Evolutionary conservation across 192 early-diverging fungal species (phyloP), one percentile per base, ranked within the genome.

Genomic region (Lunasporangiospora selenospora): DNA sequence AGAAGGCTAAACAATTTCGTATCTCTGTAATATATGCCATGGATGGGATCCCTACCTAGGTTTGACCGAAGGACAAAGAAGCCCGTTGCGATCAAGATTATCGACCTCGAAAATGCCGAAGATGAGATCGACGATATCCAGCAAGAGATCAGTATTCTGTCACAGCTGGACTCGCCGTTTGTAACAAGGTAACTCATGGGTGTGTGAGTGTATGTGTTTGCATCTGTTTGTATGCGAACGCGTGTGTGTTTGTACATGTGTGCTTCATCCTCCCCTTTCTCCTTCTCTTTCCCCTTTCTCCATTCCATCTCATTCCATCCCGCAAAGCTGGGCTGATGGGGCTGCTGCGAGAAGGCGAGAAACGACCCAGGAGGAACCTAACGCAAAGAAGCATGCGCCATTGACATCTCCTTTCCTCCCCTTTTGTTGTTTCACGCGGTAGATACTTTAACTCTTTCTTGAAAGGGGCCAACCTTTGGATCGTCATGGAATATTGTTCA

Each of bases 121-220:
- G 95, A 97, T 53, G 95, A 97, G 69, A 97, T 97, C 58, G 95
- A 97, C 69, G 96, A 98, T 81, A 97, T 98, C 70, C 95, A 95
- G 77, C 90, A 93, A 67, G 96, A 98, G 70, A 97, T 97, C 69
- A 85, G 83, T 41, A 96, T 98, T 50, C 79, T 98, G 41, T 94
- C 94, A 48, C 95, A 96, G 66, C 80, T 96, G 51, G 88, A 94
- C 71, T 93, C 93, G 18, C 81, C 81, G 16, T 89, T 90, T 75
- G 90, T 96, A 41, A 94, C 92, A 67, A 82, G 75, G 83, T 84
- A 77, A n/a, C n/a, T n/a, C n/a, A n/a, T n/a, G n/a, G n/a, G n/a
- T n/a, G n/a, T n/a, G n/a, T n/a, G n/a, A n/a, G n/a, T n/a, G n/a
- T n/a, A n/a, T n/a, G n/a, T n/a, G n/a, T n/a, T n/a, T n/a, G n/a